Percentiles rank a stretch among this genome's conserved stretches.
Evolutionary conservation across 176 grass and related monocot genomes (phyloP).

Genomic region (Triticum monococcum): DNA sequence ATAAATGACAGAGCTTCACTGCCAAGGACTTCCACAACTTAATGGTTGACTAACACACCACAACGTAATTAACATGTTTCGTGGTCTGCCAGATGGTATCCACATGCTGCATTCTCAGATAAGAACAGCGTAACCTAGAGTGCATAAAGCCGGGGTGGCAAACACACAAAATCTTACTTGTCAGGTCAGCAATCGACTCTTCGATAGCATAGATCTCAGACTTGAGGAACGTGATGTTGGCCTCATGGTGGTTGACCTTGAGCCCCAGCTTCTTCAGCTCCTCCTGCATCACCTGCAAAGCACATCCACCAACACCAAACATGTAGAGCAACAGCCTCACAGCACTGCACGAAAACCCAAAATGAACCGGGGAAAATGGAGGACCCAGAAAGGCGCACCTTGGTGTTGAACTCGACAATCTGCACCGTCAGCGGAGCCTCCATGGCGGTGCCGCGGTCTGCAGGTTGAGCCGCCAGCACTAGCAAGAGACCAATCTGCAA

Average conservation of each 20-base stretch:
- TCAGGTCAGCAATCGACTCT: conserved; percentile 37
- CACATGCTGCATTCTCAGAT: neutral
- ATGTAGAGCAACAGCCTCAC: neutral
- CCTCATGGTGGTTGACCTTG: conserved; percentile 69
- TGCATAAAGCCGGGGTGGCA: neutral
- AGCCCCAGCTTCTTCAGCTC: conserved; percentile 56
- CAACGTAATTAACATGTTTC: neutral
- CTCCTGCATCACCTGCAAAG: conserved; percentile 63
- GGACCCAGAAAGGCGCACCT: neutral
- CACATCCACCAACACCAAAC: neutral
- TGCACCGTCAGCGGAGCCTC: conserved; percentile 6
- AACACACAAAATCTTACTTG: conserved; percentile 42
- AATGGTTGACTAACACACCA: neutral
- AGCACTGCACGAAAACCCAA: neutral
- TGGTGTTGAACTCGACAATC: conserved; percentile 20
- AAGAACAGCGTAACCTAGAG: neutral
- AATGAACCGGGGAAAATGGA: neutral
- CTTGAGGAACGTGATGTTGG: conserved; percentile 66
- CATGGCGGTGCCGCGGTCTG: conserved; percentile 26
- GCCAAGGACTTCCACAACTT: neutral
- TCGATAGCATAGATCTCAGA: conserved; percentile 46
- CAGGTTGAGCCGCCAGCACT: neutral
- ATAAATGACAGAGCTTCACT: neutral
- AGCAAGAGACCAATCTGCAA: conserved; percentile 22
- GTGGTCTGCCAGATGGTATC: neutral